Base-by-base conservation (phyloP, 169 alveolate genomes). In the Plasmodium sp. region DNA sequence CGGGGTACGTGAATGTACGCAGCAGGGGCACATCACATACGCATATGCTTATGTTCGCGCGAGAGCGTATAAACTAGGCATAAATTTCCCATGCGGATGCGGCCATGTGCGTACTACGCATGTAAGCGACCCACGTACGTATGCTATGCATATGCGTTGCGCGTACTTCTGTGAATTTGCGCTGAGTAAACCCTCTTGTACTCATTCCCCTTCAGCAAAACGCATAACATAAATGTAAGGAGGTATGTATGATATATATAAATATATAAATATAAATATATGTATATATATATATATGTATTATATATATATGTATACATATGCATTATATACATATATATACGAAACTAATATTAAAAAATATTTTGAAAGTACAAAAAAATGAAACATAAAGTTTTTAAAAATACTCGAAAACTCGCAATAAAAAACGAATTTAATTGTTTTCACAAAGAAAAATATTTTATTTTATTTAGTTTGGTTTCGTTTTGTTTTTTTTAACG, bases 401-500 rank as follows among this genome's bases (percentile, higher is more conserved):
- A 27, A 80, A 80, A 43, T 22, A 16, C 58, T 9, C 34, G 58
- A 43, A 80, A 80, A 6, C 10, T 36, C 45, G 48, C 56, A 22
- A 18, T 43, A 80, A 80, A 80, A 80, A 80, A 80, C 51, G 84
- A 80, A 80, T 80, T 80, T 80, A 80, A 22, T n/a, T 41, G 51
- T 45, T 80, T 80, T 80, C 34, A 31, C 51, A 33, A 43, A 12
- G 71, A 45, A 80, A 62, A 62, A 1, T 67, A 3, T 31, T 10
- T 67, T 67, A 2, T 18, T 67, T 67, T 67, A 14, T 67, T 67
- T 67, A 0, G 33, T 80, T 80, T 80, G 31, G 18, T 10, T 80
- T 51, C 16, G 5, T 16, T 51, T 51, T 12, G 18, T 12, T 51
- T 12, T 51, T 51, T 51, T 51, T 51, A 51, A 51, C 62, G 62